Base-by-base conservation (phyloP, 139 green algal genomes). In the Chlamydomonas sp. region DNA sequence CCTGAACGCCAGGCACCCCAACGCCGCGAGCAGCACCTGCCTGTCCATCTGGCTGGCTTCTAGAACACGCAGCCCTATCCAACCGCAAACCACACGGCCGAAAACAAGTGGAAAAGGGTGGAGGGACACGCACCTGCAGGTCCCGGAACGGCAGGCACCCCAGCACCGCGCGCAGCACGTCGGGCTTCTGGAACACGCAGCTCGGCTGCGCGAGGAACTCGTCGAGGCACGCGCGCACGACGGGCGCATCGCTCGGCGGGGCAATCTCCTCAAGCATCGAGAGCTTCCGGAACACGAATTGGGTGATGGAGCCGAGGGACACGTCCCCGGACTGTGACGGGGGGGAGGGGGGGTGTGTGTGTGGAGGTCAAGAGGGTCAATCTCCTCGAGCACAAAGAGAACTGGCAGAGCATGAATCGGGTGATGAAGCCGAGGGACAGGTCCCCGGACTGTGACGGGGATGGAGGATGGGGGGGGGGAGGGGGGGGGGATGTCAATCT, bases 211-310 rank as follows among this genome's bases (percentile, higher is more conserved):
- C 61, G 36, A 87, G 60, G 65, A 87, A 83, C 70, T 83, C 69
- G 35, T 77, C 39, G 31, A 83, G 72, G 43, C 74, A 69, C 6
- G 33, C 29, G 35, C 71, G 66, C 6, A 73, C 50, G 5, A 64
- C 59, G 1, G 75, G 65, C 20, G 75, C 69, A 38, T 75, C 69
- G 2, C 37, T 22, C 5, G 58, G 59, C 2, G 59, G 59, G 1
- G 47, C 59, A 2, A 70, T 36, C 39, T 75, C 43, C 22, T 75
- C 59, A 8, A 75, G 38, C 58, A 75, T 75, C 58, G 13, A 58
- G 8, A 86, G 75, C 76, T 78, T 81, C n/a, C 81, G 70, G 63
- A 75, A 69, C 24, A 84, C 76, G 68, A 84, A 87, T 54, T 87
- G 75, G 13, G 78, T 79, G 58, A 87, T 67, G 57, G 61, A 80